These are phyloP conservation scores for Sporothrix euskadiensis DNA, from an alignment of 2,329 filamentous ascomycete species.

Conservation along the genomic window DNA sequence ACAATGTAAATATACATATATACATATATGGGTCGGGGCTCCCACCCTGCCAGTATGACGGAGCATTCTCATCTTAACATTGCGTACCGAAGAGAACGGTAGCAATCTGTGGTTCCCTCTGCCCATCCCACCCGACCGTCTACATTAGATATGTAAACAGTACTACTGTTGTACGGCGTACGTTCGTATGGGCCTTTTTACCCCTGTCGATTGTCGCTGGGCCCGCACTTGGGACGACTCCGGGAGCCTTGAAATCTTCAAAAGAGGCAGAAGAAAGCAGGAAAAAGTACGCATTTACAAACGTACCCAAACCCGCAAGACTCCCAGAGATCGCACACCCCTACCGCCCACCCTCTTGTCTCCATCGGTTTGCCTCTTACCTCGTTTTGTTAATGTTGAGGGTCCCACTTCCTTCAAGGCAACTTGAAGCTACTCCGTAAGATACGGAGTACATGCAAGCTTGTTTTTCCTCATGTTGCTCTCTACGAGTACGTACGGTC, in stretches of 20 bases:
- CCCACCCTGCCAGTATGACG: constrained; percentile 5
- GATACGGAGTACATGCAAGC: neutral
- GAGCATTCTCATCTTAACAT: constrained; percentile 21
- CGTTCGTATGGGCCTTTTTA: neutral
- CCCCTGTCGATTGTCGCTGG: neutral
- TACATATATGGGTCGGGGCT: no score
- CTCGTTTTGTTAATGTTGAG: neutral
- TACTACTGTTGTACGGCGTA: no score
- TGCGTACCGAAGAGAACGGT: constrained; percentile 19
- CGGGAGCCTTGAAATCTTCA: neutral
- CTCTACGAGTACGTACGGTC: no score
- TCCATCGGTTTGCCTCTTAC: neutral
- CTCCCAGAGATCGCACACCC: neutral
- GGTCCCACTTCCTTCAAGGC: neutral
- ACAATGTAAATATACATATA: neutral
- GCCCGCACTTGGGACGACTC: constrained; percentile 1
- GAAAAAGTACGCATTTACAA: neutral
- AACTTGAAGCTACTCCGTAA: neutral
- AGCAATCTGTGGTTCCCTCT: neutral
- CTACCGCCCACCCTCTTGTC: neutral
- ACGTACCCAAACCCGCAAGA: neutral
- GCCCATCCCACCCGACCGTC: neutral
- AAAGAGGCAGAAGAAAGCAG: neutral
- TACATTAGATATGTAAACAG: no score
- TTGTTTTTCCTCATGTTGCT: neutral